Evolutionary conservation across 257 asterid species (phyloP).

Genomic region (Solanum clarkiae): DNA sequence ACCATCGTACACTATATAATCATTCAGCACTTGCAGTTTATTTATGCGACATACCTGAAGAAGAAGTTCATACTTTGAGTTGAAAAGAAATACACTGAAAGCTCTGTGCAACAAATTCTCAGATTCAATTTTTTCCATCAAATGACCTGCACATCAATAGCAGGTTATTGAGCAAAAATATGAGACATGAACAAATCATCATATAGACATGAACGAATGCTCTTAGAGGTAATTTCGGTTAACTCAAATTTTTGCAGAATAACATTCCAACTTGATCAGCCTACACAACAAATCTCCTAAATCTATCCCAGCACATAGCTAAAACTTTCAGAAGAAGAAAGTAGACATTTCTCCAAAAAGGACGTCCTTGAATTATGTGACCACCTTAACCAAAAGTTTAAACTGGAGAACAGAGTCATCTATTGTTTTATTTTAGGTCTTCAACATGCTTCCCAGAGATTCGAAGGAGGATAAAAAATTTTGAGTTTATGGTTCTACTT

Average conservation of each 20-base stretch:
- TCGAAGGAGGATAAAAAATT: too few species aligned
- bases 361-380: neutral
- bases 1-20: neutral
- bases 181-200: neutral
- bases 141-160: slow-evolving; percentile 52
- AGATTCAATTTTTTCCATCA: slow-evolving; percentile 82
- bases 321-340: neutral
- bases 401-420: neutral
- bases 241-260: neutral
- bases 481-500: too few species aligned
- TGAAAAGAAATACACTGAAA: slow-evolving; percentile 88
- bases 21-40: neutral
- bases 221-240: neutral
- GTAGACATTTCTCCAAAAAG: neutral
- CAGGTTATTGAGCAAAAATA: neutral
- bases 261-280: neutral
- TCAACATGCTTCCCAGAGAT: neutral
- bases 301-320: neutral
- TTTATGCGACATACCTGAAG: slow-evolving; percentile 54
- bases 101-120: slow-evolving; percentile 79
- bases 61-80: slow-evolving; percentile 76
- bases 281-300: neutral
- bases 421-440: neutral
- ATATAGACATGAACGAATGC: neutral
- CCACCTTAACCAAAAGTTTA: neutral